These are phyloP conservation scores for Aspergillus baeticus DNA, from an alignment of 495 filamentous ascomycete genomes.

Conservation along the genomic window DNA sequence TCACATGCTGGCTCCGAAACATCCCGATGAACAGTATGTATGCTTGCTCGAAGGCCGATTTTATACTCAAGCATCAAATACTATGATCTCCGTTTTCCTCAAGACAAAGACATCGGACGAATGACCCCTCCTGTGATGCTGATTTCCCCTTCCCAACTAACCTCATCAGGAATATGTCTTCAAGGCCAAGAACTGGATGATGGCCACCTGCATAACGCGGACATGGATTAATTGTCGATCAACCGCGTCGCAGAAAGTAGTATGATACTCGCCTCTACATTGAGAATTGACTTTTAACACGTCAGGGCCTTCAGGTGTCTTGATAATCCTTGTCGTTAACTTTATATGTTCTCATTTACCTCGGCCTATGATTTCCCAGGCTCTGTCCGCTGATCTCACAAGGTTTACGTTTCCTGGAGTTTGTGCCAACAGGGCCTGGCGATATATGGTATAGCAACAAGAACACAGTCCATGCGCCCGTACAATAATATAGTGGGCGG, in stretches of 20 bases:
- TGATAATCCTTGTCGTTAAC: not conserved
- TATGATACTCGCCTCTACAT: not conserved
- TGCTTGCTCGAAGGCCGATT: not conserved
- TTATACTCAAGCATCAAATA: not conserved
- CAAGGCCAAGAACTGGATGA: not conserved
- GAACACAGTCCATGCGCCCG: not conserved
- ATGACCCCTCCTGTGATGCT: too few relatives aligned
- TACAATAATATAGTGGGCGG: not conserved
- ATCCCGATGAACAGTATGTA: constrained; percentile 5
- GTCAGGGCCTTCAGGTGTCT: not conserved
- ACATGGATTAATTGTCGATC: constrained; percentile 2
- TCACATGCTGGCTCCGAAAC: constrained; percentile 18
- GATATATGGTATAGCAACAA: too few relatives aligned
- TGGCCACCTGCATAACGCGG: not conserved
- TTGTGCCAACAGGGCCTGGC: too few relatives aligned
- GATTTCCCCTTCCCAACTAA: not conserved
- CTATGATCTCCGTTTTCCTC: too few relatives aligned
- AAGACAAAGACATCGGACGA: too few relatives aligned
- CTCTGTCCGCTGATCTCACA: not conserved
- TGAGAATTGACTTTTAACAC: not conserved
- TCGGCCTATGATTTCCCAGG: not conserved
- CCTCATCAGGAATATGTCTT: not conserved
- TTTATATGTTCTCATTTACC: not conserved
- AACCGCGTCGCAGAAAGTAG: not conserved
- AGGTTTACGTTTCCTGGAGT: too few relatives aligned